Evolutionary conservation across 345 rosid species (phyloP).

Genomic region (Murraya paniculata): DNA sequence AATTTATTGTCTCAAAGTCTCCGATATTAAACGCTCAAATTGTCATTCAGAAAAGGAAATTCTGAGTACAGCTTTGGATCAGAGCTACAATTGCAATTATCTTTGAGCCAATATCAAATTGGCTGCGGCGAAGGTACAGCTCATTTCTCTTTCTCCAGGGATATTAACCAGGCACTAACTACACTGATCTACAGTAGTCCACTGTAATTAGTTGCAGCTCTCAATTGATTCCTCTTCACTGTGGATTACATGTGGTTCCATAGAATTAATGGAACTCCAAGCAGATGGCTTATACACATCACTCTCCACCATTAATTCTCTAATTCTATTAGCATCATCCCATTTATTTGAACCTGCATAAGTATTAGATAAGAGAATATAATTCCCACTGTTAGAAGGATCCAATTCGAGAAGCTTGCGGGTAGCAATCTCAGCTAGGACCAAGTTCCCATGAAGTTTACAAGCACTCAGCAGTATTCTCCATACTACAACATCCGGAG

Average conservation of each 20-base stretch:
- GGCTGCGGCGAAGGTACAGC: not conserved
- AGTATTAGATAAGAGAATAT: conserved; percentile 57
- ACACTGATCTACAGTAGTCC: not conserved
- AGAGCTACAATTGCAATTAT: not conserved
- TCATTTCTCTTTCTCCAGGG: not conserved
- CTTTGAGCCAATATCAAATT: not conserved
- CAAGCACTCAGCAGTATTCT: conserved; percentile 63
- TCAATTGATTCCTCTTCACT: not conserved
- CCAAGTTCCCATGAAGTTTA: conserved; percentile 53
- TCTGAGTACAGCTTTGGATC: not conserved
- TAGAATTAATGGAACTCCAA: conserved; percentile 37
- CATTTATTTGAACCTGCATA: conserved; percentile 58
- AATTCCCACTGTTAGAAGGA: conserved; percentile 57
- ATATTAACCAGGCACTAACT: not conserved
- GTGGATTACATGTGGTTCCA: not conserved
- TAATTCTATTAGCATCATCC: conserved; percentile 46
- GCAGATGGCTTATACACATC: conserved; percentile 46
- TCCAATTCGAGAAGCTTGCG: conserved; percentile 49
- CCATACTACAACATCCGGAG: conserved; percentile 55
- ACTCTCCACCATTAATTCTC: conserved; percentile 45
- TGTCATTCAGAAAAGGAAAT: not conserved
- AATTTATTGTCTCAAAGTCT: not conserved
- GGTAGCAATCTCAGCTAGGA: conserved; percentile 48
- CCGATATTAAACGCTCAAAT: not conserved
- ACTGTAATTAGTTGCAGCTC: not conserved